Evolutionary conservation across 2,329 filamentous ascomycete genomes (phyloP), one percentile per base, ranked within the genome.

Genomic region (Ceratocystis variospora): DNA sequence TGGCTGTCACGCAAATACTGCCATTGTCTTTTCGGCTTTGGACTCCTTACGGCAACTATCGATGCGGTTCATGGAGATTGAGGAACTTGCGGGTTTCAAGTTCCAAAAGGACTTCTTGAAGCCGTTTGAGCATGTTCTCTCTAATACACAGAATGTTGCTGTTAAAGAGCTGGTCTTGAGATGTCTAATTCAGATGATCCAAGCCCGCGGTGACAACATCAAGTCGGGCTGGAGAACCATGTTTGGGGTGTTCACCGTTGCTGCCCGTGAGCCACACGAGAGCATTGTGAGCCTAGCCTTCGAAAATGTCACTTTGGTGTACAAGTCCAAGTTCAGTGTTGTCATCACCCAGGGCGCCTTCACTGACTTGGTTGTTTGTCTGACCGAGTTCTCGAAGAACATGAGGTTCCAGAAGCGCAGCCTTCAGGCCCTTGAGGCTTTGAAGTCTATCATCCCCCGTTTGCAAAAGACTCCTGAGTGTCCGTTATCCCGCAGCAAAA

Each of bases 71-170:
- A 89, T 99, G 88, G 94, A 99, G 76, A 91, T 97, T 68, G 94
- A 96, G 74, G 94, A 99, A 75, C 77, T 99, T 71, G 90, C 94
- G 0, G 94, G 95, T 72, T 99, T 99, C 83, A 97, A 97, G 75
- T 99, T 99, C 73, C 94, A 99, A 72, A 99, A 99, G 75, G 93
- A 99, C 74, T 99, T 99, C 75, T 78, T 99, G 65, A 97, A 96
- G 76, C 94, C 95, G 0, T 99, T 99, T 71, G 93, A 99, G 77
- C 90, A 97, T 74, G 91, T 99, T 71, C 90, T 99, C 78, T 87
- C 89, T 67, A 97, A 99, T 74, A 94, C 91, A 53, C 90, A 81
- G 69, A 90, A 94, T 69, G 86, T 96, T 19, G 86, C 89, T 0
- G 94, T 99, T 71, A 99, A 99, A 76, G 94, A 99, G 71, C 93